Conservation (phyloP, 2,329 filamentous ascomycete species). For the Clarireedia paspali region DNA sequence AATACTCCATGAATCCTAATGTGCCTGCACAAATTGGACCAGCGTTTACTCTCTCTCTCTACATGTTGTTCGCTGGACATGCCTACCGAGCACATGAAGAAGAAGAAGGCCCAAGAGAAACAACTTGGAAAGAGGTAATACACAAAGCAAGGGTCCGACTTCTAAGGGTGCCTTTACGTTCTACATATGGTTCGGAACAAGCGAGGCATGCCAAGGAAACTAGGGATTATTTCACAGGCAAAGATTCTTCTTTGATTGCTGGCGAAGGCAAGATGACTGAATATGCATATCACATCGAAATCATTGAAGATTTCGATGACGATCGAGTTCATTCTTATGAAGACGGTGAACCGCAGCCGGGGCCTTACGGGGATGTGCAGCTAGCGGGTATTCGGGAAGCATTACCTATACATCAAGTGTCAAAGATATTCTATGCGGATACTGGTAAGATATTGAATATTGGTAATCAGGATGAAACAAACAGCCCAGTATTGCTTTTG, state of each 20-base stretch:
- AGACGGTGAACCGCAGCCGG: slow-evolving; percentile 44
- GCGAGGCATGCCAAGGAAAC: slow-evolving; percentile 1
- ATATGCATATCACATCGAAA: slow-evolving; percentile 61
- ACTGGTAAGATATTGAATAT: slow-evolving; percentile 70
- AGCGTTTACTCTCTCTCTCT: slow-evolving; percentile 77
- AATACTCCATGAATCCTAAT: slow-evolving; percentile 60
- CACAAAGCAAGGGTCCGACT: slow-evolving; percentile 86
- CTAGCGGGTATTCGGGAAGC: slow-evolving; percentile 59
- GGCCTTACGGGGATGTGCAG: slow-evolving; percentile 51
- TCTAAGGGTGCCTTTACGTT: slow-evolving; percentile 24
- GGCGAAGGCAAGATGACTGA: slow-evolving; percentile 35
- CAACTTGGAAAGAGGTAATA: slow-evolving; percentile 93
- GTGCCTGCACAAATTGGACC: slow-evolving; percentile 76
- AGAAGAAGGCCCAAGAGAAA: slow-evolving; percentile 21
- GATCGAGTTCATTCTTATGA: slow-evolving; percentile 60
- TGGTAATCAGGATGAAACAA: slow-evolving; percentile 55
- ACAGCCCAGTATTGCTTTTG: slow-evolving; percentile 59
- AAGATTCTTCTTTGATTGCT: slow-evolving; percentile 15
- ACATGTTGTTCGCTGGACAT: slow-evolving; percentile 90
- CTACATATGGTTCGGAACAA: slow-evolving; percentile 7
- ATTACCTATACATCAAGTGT: slow-evolving; percentile 63
- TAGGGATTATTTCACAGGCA: slow-evolving; percentile 7
- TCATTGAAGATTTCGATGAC: slow-evolving; percentile 66
- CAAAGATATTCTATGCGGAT: slow-evolving; percentile 71
- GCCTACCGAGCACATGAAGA: slow-evolving; percentile 38